These are phyloP conservation scores for Suhomyces maxii DNA, from an alignment of 1,139 yeast genomes.

Conservation along the genomic window DNA sequence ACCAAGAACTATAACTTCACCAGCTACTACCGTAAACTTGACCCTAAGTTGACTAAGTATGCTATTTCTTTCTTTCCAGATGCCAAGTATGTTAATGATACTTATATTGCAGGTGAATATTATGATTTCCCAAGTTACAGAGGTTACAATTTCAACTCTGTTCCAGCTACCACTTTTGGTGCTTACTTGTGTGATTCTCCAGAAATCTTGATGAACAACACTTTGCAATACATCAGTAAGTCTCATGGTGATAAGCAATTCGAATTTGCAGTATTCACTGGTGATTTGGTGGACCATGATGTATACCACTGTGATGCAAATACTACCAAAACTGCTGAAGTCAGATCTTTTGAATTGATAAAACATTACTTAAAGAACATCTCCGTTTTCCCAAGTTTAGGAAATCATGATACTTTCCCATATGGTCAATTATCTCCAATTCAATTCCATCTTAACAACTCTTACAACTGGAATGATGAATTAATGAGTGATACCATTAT, in stretches of 20 bases:
- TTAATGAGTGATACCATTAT: conserved; percentile 61
- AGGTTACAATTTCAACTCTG: conserved; percentile 42
- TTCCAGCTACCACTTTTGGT: conserved; percentile 64
- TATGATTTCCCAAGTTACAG: conserved; percentile 37
- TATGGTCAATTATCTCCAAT: conserved; percentile 66
- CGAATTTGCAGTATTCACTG: conserved; percentile 67
- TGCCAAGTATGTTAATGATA: conserved; percentile 37
- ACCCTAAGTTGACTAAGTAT: conserved; percentile 18
- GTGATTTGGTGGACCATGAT: conserved; percentile 68
- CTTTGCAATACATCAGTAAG: conserved; percentile 47
- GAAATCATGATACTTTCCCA: conserved; percentile 75
- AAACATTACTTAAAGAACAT: conserved; percentile 53
- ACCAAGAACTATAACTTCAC: conserved; percentile 35
- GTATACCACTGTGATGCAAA: conserved; percentile 46
- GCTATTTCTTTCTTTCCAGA: conserved; percentile 35
- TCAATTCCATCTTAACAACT: conserved; percentile 36
- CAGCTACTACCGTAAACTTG: conserved; percentile 20
- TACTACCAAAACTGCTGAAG: conserved; percentile 55
- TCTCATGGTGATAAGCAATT: conserved; percentile 32
- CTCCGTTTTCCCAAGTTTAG: conserved; percentile 66
- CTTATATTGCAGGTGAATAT: conserved; percentile 42
- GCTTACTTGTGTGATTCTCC: conserved; percentile 66
- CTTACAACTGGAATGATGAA: conserved; percentile 61
- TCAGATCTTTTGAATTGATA: conserved; percentile 50
- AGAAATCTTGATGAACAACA: conserved; percentile 54